Evolutionary conservation across 306 rosid genomes (phyloP).

Genomic region (cucumber (Cucumis sativus)): Cucumber_9930_V3 NC_026661.2:5814501-5815000

Average conservation of each 20-base stretch:
- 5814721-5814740: not conserved
- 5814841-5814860: not conserved
- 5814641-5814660: constrained; percentile 84
- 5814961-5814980: no score
- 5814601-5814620: constrained; percentile 60
- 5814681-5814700: not conserved
- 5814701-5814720: not conserved
- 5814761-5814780: constrained; percentile 91
- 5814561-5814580: constrained; percentile 83
- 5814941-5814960: no score
- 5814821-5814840: constrained; percentile 85
- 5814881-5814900: no score
- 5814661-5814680: constrained; percentile 33
- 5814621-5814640: constrained; percentile 75
- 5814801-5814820: constrained; percentile 88
- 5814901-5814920: no score
- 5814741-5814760: constrained; percentile 66
- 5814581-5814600: constrained; percentile 80
- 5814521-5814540: constrained; percentile 84
- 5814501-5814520: constrained; percentile 87
- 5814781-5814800: constrained; percentile 98
- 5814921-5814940: no score
- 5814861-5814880: not conserved
- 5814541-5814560: constrained; percentile 77
- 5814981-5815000: no score